A percentile compares a stretch with the other conserved stretches of the same genome.
Conservation (phyloP, 2,329 filamentous ascomycete genomes). For the Emericellopsis cladophorae region DNA sequence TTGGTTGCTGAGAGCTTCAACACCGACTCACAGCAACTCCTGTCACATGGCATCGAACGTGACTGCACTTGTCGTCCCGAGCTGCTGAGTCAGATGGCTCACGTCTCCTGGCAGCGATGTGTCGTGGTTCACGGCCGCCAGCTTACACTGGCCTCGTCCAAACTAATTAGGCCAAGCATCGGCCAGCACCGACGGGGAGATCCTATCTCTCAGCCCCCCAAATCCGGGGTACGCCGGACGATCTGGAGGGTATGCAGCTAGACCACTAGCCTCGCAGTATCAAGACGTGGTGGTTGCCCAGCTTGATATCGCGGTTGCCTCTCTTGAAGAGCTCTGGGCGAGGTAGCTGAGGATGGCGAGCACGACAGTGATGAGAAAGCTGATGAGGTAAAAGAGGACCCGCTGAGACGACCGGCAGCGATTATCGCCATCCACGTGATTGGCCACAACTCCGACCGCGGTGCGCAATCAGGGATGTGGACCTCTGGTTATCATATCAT, state of each 20-base stretch:
- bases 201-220: slow-evolving; percentile 1
- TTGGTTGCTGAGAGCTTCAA: too few relatives aligned
- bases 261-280: background rate
- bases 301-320: background rate
- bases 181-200: background rate
- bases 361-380: background rate
- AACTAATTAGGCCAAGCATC: too few relatives aligned
- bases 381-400: background rate
- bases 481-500: background rate
- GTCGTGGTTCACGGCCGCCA: background rate
- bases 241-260: background rate
- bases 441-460: background rate
- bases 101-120: too few relatives aligned
- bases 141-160: too few relatives aligned
- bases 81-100: background rate
- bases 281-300: background rate
- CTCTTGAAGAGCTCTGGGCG: background rate
- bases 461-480: background rate
- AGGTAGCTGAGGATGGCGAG: too few relatives aligned
- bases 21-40: too few relatives aligned
- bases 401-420: background rate
- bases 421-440: background rate
- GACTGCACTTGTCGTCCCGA: too few relatives aligned
- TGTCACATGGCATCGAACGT: too few relatives aligned
- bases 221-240: background rate